Evolutionary conservation across 108 stramenopile species (phyloP), one percentile per base, ranked within the genome.

Genomic region (Licmophora abbreviata): DNA sequence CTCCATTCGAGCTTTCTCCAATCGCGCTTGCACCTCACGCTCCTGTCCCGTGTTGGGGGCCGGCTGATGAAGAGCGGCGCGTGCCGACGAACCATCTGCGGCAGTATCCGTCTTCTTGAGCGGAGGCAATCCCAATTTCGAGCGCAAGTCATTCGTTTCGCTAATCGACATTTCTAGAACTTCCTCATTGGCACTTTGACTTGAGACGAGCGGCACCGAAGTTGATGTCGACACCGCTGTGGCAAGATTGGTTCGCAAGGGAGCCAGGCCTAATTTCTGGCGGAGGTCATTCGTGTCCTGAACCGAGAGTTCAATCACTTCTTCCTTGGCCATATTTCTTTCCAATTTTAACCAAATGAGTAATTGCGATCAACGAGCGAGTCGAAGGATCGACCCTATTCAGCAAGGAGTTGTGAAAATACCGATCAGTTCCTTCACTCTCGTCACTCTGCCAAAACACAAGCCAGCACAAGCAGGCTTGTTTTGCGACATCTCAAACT

Each of bases 201-300:
- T 1, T 18, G 15, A 3, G 18, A 5, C 12, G 12, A 12, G 9
- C 10, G 12, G 9, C 9, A 11, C 34, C 12, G 9, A 9, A 11
- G 34, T 35, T 9, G 9, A 9, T 35, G 10, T 9, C 9, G 34
- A 35, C 9, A 35, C 9, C 10, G 34, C 34, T 35, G 34, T 12
- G 5, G 18, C 38, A 4, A 5, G 1, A 5, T 3, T 2, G 2
- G 20, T 20, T 3, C 41, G 3, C 33, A 76, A 32, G 12, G 93
- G 93, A 18, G 68, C 56, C 56, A 92, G 47, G 0, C 93, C 93
- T 6, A 95, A 65, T 34, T 61, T 42, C 27, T 68, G 65, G 6
- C 93, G 85, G 12, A 95, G 66, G 17, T 67, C 70, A 40, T 95
- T 87, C 4, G 90, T 92, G 56, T 95, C 93, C 28, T 79, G 79